Base-by-base conservation (phyloP, 805 yeast species). In the Sugiyamaella americana region DNA sequence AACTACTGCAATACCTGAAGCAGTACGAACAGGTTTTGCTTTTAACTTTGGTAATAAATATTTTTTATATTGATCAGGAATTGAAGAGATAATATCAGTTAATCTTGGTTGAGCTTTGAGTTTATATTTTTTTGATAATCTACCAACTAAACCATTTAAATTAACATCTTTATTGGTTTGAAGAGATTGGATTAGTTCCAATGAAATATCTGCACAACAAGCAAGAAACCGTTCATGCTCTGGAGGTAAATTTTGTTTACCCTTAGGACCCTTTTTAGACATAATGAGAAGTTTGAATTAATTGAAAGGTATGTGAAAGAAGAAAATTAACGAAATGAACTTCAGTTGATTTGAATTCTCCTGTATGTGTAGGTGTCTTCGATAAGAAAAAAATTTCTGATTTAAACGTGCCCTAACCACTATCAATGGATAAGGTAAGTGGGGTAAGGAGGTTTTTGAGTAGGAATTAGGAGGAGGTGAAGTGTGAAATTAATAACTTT, bases 11-110 rank as follows among this genome's bases (percentile, higher is more conserved):
- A 93, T 95, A 58, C 98, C 98, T 8, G 95, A 85, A 0, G 98
- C 98, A 0, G 98, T 93, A 66, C 98, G 77, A 39, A 93, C 98
- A 0, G 98, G 98, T 65, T 93, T 93, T n/a, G 98, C 98, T 67
- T 93, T 87, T 40, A 93, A 73, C 67, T 89, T 89, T 2, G 98
- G 98, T 35, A 93, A 72, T 46, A 93, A 68, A 60, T 88, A 88
- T 62, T 87, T 87, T 65, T 87, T 87, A 67, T 91, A 84, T 62
- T 91, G 96, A 62, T 91, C 97, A 6, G 98, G 98, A 50, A 93
- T 91, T 1, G 98, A 85, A 32, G 87, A 78, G 26, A 93, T 91
- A 58, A 93, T 88, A 66, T 93, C 98, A 1, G 98, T 91, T 43
- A 93, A 73, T 58, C 98, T 73, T 16, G 98, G 98, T 62, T 89